Evolutionary conservation across 148 eudicot genomes (phyloP).

Genomic region (Simmondsia chinensis): DNA sequence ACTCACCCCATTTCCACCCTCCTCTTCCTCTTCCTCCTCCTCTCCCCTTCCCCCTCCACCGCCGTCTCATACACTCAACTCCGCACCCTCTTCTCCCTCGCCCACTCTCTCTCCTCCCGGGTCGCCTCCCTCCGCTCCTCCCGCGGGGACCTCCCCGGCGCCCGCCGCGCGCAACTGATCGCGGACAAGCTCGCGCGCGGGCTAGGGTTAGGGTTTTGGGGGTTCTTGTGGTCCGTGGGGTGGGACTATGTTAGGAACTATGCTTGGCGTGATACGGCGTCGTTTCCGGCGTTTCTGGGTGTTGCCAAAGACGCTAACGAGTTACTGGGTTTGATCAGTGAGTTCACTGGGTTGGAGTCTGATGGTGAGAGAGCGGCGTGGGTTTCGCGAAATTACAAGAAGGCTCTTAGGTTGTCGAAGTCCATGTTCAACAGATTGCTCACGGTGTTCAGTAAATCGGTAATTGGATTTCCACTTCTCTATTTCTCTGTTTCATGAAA

Average conservation of each 20-base stretch:
- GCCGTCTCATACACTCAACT: constrained; percentile 23
- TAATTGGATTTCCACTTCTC: constrained; percentile 10
- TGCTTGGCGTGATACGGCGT: constrained; percentile 44
- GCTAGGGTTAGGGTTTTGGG: constrained; percentile 34
- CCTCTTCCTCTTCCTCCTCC: constrained; percentile 12
- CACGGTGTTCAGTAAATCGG: constrained; percentile 49
- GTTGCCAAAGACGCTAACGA: constrained; percentile 42
- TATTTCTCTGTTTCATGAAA: too few species aligned
- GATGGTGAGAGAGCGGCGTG: constrained; percentile 46
- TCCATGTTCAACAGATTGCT: constrained; percentile 36
- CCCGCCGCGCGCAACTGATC: constrained; percentile 41
- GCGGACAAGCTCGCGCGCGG: constrained; percentile 37
- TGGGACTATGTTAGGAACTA: constrained; percentile 68
- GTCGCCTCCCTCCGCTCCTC: constrained; percentile 65
- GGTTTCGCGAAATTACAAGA: constrained; percentile 42
- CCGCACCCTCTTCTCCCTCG: constrained; percentile 50
- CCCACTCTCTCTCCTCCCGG: constrained; percentile 67
- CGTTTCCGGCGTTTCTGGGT: constrained; percentile 24
- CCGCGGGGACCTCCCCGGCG: constrained; percentile 58
- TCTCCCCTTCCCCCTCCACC: constrained; percentile 13
- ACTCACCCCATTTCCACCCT: constrained; percentile 1
- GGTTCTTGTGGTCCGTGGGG: constrained; percentile 26
- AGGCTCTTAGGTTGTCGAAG: constrained; percentile 29
- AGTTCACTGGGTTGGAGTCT: constrained; percentile 41
- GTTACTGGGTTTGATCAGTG: constrained; percentile 35